Evolutionary conservation across 2,329 filamentous ascomycete genomes (phyloP).

Genomic region (Colletotrichum sp.): DNA sequence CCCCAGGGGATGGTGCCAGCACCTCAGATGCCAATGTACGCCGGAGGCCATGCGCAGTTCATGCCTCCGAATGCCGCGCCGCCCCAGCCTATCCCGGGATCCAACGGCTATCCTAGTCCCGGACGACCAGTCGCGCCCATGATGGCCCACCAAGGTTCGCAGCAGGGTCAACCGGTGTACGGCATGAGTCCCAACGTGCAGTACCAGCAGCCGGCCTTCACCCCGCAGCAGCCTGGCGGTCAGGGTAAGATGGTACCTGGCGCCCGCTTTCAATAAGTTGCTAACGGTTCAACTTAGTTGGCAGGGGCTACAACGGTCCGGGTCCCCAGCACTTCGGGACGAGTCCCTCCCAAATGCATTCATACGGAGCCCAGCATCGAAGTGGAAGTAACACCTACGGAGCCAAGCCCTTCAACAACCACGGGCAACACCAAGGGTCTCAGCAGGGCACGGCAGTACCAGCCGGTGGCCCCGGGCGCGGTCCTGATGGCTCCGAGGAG

Average conservation of each 20-base stretch:
- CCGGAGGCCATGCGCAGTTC: conserved; percentile 66
- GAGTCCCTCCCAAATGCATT: conserved; percentile 69
- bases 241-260: conserved; percentile 65
- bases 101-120: conserved; percentile 87
- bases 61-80: conserved; percentile 63
- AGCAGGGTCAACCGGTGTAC: conserved; percentile 82
- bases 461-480: conserved; percentile 33
- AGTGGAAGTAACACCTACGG: conserved; percentile 60
- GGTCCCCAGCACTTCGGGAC: conserved; percentile 68
- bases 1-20: conserved; percentile 73
- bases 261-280: conserved; percentile 23
- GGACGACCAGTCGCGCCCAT: conserved; percentile 79
- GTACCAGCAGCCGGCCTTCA: conserved; percentile 76
- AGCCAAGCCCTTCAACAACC: conserved; percentile 52
- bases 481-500: conserved; percentile 47
- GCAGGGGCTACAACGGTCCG: conserved; percentile 63
- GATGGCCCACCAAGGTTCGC: conserved; percentile 95
- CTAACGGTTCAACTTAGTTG: conserved; percentile 56
- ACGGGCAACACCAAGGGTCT: conserved; percentile 37
- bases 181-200: conserved; percentile 78
- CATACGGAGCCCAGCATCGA: conserved; percentile 65
- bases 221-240: conserved; percentile 68
- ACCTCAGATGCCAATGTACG: conserved; percentile 84
- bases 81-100: conserved; percentile 65
- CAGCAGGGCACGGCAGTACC: conserved; percentile 44